phyloP scores from a whole-genome alignment of 129 eudicot species.

The Tagetes erecta region DNA sequence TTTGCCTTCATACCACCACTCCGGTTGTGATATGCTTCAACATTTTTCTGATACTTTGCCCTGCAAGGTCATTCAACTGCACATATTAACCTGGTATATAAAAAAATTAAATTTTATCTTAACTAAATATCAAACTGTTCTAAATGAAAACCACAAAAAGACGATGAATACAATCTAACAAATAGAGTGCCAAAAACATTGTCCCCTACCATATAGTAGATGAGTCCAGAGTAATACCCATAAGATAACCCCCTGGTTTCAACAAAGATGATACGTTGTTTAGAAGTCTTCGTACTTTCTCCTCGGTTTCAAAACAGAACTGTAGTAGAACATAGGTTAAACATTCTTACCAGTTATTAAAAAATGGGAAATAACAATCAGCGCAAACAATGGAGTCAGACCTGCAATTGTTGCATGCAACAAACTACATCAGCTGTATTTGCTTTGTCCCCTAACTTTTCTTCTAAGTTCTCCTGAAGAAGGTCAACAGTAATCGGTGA shows the following conservation, averaged over 20 bases:
- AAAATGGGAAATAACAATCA: not conserved
- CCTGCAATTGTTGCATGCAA: constrained; percentile 98
- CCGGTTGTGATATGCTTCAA: constrained; percentile 90
- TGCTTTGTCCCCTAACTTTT: constrained; percentile 52
- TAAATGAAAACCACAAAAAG: constrained; percentile 5
- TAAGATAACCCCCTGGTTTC: constrained; percentile 93
- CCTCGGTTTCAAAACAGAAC: constrained; percentile 90
- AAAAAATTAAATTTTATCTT: not conserved
- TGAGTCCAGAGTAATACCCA: constrained; percentile 95
- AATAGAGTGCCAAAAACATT: not conserved
- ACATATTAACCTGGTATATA: not conserved
- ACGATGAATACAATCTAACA: not conserved
- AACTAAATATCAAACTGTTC: constrained; percentile 13
- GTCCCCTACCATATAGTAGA: constrained; percentile 90
- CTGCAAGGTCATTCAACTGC: constrained; percentile 37
- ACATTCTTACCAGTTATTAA: constrained; percentile 1
- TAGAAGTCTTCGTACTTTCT: constrained; percentile 70
- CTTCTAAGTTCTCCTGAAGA: constrained; percentile 67
- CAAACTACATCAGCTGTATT: constrained; percentile 78
- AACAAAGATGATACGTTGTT: constrained; percentile 84
- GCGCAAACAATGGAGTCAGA: constrained; percentile 21
- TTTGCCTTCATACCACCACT: constrained; percentile 77
- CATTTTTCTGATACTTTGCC: constrained; percentile 99
- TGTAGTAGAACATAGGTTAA: constrained; percentile 37
- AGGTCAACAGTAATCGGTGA: constrained; percentile 9